Evolutionary conservation across 768 basidiomycete species (phyloP), one percentile per base, ranked within the genome.

Genomic region (Russula emetica): DNA sequence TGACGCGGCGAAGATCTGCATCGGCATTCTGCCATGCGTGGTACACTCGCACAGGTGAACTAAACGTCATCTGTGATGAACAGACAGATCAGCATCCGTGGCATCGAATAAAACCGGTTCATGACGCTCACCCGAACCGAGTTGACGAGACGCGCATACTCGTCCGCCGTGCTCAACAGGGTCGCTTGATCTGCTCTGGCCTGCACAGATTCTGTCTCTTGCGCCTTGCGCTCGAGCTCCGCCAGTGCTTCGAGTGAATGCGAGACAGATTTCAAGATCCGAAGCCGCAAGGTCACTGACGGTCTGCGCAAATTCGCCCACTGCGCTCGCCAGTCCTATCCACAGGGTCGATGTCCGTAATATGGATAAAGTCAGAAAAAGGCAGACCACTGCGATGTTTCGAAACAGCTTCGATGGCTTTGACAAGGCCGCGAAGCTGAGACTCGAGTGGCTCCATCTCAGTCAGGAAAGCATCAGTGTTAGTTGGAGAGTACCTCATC

Each of bases 91-190:
- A 52, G 57, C 30, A 20, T 24, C 42, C 34, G 22, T n/a, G 22
- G 42, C 20, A 22, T 44, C 20, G 20, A 6, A 38, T 18, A 9
- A 58, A 49, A 42, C 11, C 45, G 9, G 55, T 28, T 28, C 7
- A 49, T 49, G 13, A 6, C 18, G 78, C 90, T 59, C 72, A 92
- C 92, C 65, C 92, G 81, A 58, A 95, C 93, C 61, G 90, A 92
- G 69, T 83, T 85, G 66, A 96, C 90, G 58, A 98, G 79, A 57
- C 96, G 81, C n/a, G 93, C 84, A 72, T 98, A 98, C 74, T 97
- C 94, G 71, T 98, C 96, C 53, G 85, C 92, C 54, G 91, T 90
- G 57, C 84, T 85, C 81, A 94, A 79, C 32, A 98, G 72, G 0
- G 89, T 88, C 34, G 85, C 78, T 69, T 94, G 82, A 72, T 99